Base-by-base conservation (phyloP, 495 filamentous ascomycete genomes). In the Aspergillus coremiiformis region DNA sequence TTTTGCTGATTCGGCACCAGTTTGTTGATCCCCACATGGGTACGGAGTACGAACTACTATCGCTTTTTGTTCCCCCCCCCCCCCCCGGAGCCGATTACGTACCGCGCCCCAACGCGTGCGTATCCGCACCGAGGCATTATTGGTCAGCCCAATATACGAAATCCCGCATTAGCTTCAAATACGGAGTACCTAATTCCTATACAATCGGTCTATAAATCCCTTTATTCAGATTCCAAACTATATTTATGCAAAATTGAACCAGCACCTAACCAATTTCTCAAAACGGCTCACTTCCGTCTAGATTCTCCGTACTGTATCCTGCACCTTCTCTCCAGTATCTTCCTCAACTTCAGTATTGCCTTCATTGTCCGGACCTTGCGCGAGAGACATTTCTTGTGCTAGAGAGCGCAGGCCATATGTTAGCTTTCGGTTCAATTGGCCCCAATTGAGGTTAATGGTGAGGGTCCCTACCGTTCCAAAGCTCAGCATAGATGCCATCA, bases 401-500 rank as follows among this genome's bases (percentile, higher is more conserved):
- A 27, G 44, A 49, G 22, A 44, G 15, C 11, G n/a, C 15, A 17
- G 7, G 6, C 21, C 3, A 41, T 21, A 52, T 15, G 49, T 56
- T 44, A 57, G 51, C 47, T 52, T 51, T 47, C 47, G 41, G 11
- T 47, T 46, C 41, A 8, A 26, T 47, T n/a, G 4, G 4, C 7
- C 29, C 32, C 14, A 35, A 48, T 22, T n/a, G n/a, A 32, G 21
- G 27, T 21, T 7, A 24, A 23, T 11, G 26, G 12, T 4, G n/a
- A n/a, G 20, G 27, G 27, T 24, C 71, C 82, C 77, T 69, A 89
- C 85, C 84, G 68, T 86, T 89, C 93, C 93, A 98, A 29, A 97
- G 70, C 62, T 94, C 84, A 7, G 86, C 81, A 70, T 98, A 98
- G 8, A 96, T 74, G 5, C 94, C 93, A 3, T 79, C 79, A 14